Percentiles rank a stretch among this genome's conserved stretches.
Evolutionary conservation across 169 alveolate genomes (phyloP).

Genomic region (Plasmodium relictum): DNA sequence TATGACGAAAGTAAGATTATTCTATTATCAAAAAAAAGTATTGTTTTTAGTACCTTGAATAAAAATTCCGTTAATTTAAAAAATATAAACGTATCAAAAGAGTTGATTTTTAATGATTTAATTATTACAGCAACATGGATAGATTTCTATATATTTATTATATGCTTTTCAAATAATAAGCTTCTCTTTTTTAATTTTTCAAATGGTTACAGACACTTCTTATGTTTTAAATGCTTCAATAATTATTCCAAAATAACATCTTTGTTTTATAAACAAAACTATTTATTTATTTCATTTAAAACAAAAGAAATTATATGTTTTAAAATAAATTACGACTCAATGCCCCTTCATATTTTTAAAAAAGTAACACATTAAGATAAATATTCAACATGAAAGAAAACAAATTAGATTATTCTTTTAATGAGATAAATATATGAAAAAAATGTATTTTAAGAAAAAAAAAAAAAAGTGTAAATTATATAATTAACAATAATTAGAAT

Average conservation of each 20-base stretch:
- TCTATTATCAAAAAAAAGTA: constrained; percentile 32
- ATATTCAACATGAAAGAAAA: too few relatives aligned
- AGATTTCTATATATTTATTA: constrained; percentile 36
- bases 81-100: not conserved
- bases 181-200: constrained; percentile 29
- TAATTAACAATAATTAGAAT: too few relatives aligned
- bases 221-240: constrained; percentile 18
- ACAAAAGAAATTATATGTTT: constrained; percentile 57
- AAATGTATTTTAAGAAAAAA: too few relatives aligned
- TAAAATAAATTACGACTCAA: constrained; percentile 14
- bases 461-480: too few relatives aligned
- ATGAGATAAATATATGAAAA: too few relatives aligned
- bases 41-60: constrained; percentile 15
- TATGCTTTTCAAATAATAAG: constrained; percentile 40
- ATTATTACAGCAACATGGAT: constrained; percentile 50
- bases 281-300: constrained; percentile 27
- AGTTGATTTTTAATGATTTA: constrained; percentile 25
- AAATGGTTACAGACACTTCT: constrained; percentile 14
- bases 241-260: constrained; percentile 36
- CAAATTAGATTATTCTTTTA: too few relatives aligned
- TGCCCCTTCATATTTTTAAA: constrained; percentile 24
- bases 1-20: constrained; percentile 51
- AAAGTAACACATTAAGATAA: constrained; percentile 7
- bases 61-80: constrained; percentile 6
- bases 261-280: constrained; percentile 11